A percentile compares a stretch with the other conserved stretches of the same genome.
Evolutionary conservation across 225 moss, liverwort and hornwort genomes (phyloP).

Genomic region (Straminergon stramineum): DNA sequence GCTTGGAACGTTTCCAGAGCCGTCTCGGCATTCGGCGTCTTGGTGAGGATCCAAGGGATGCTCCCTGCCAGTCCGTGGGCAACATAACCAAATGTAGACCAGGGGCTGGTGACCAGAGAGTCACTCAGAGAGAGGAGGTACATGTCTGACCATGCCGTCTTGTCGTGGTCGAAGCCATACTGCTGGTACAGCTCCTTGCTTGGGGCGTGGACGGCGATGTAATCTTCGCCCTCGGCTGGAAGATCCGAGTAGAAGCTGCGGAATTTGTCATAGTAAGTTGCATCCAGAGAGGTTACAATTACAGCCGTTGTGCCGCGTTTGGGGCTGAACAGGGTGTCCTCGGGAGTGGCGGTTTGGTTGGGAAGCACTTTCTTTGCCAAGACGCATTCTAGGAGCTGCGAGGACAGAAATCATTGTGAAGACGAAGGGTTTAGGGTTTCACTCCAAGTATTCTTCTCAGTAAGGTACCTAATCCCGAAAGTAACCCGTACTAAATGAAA

Average conservation of each 20-base stretch:
- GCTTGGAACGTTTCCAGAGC: constrained; percentile 27
- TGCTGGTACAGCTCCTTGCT: constrained; percentile 61
- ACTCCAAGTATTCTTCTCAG: not conserved
- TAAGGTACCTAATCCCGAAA: not conserved
- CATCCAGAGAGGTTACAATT: constrained; percentile 52
- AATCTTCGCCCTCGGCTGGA: constrained; percentile 21
- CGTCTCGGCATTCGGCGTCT: constrained; percentile 3
- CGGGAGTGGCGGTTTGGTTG: not conserved
- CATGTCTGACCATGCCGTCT: constrained; percentile 71
- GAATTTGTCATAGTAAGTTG: constrained; percentile 38
- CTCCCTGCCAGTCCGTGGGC: constrained; percentile 64
- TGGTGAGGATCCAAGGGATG: constrained; percentile 57
- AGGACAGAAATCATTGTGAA: not conserved
- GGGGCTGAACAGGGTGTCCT: not conserved
- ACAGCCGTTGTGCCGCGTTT: constrained; percentile 28
- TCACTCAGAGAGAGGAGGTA: constrained; percentile 67
- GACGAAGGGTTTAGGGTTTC: not conserved
- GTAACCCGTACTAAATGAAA: not conserved
- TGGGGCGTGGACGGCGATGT: constrained; percentile 46
- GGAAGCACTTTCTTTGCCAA: constrained; percentile 46
- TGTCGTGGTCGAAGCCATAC: constrained; percentile 54
- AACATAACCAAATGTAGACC: constrained; percentile 86
- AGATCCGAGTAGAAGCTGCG: constrained; percentile 43
- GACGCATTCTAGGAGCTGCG: constrained; percentile 42
- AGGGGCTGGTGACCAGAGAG: constrained; percentile 59